A percentile compares a stretch with the other conserved stretches of the same genome.
Conservation (phyloP, 257 asterid species). For the Henckelia pumila region DNA sequence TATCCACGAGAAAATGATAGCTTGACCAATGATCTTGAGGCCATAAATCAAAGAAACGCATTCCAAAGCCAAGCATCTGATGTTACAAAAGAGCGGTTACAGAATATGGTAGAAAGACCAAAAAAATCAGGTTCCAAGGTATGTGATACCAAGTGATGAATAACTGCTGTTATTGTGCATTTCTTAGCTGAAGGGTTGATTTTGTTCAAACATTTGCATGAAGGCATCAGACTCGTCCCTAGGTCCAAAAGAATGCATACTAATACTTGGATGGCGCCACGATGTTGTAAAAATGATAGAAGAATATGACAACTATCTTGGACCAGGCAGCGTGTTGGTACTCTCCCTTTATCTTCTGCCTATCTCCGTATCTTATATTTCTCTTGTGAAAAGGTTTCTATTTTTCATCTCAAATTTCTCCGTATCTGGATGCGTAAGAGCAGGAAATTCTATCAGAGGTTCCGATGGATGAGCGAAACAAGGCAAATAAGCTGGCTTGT, state of each 20-base stretch:
- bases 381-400: not conserved
- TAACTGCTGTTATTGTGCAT: slow-evolving; percentile 20
- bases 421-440: slow-evolving; percentile 25
- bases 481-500: slow-evolving; percentile 55
- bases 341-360: not conserved
- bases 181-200: slow-evolving; percentile 12
- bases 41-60: slow-evolving; percentile 38
- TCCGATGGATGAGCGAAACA: slow-evolving; percentile 73
- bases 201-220: slow-evolving; percentile 10
- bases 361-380: not conserved
- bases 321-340: slow-evolving; percentile 56
- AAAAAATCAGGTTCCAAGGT: slow-evolving; percentile 83
- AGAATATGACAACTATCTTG: slow-evolving; percentile 58
- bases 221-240: slow-evolving; percentile 47
- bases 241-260: slow-evolving; percentile 52
- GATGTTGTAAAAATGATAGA: slow-evolving; percentile 50
- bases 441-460: slow-evolving; percentile 95
- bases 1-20: slow-evolving; percentile 41
- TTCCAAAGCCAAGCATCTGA: slow-evolving; percentile 37
- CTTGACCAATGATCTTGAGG: slow-evolving; percentile 35
- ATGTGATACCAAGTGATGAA: slow-evolving; percentile 16
- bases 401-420: not conserved
- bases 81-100: slow-evolving; percentile 50
- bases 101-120: slow-evolving; percentile 72
- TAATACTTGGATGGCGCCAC: slow-evolving; percentile 57